Conservation (phyloP, 306 rosid genomes). For the Acmispon strigosus region DNA sequence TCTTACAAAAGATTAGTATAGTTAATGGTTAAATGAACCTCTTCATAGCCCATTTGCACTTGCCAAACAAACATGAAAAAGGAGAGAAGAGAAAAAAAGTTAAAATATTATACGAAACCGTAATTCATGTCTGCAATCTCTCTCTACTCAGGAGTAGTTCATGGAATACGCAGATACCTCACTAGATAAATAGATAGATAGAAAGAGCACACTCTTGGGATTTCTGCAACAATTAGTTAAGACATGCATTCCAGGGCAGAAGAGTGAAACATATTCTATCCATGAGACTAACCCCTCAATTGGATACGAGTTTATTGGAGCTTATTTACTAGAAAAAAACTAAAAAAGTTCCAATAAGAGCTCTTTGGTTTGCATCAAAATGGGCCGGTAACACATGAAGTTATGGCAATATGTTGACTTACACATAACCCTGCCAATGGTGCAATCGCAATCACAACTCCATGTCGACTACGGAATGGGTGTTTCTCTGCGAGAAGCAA, state of each 20-base stretch:
- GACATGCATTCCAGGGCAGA: constrained; percentile 2
- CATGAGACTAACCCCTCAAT: background rate
- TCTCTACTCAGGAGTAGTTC: too few species aligned
- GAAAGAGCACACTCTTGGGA: too few species aligned
- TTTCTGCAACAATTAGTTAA: background rate
- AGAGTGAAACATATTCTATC: constrained; percentile 1
- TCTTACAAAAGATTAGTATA: background rate
- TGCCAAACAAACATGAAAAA: too few species aligned
- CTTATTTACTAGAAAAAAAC: too few species aligned
- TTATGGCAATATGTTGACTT: constrained; percentile 25
- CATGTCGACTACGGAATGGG: constrained; percentile 77
- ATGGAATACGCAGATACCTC: too few species aligned
- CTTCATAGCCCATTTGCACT: background rate
- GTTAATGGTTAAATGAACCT: background rate
- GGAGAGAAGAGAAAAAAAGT: background rate
- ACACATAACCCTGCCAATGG: constrained; percentile 77
- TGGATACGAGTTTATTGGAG: too few species aligned
- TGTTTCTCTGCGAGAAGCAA: constrained; percentile 76
- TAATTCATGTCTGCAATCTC: background rate
- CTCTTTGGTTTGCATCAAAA: too few species aligned
- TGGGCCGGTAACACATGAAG: too few species aligned
- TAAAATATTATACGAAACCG: background rate
- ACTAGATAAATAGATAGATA: too few species aligned
- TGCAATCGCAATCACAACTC: constrained; percentile 76
- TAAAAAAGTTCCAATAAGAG: too few species aligned